Conservation (phyloP, 768 basidiomycete genomes). For the Xerocomus brunneocitrinus region DNA sequence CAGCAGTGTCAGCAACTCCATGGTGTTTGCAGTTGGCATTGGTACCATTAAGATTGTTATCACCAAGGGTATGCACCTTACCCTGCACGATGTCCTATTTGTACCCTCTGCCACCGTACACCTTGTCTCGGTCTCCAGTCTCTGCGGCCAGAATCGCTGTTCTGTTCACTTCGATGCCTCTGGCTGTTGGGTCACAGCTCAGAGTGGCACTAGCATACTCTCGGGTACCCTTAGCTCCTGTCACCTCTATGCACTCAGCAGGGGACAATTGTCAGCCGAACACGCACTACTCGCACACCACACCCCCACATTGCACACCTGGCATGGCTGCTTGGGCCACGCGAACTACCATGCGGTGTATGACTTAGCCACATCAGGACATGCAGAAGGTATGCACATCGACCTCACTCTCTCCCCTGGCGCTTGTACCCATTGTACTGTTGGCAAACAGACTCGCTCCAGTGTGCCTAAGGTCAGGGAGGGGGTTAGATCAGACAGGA, state of each 20-base stretch:
- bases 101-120: constrained; percentile 21
- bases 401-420: constrained; percentile 6
- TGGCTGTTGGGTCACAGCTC: constrained; percentile 1
- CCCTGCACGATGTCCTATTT: constrained; percentile 15
- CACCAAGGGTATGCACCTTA: constrained; percentile 6
- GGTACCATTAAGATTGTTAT: constrained; percentile 7
- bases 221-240: not conserved
- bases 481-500: constrained; percentile 24
- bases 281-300: constrained; percentile 12
- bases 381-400: constrained; percentile 5
- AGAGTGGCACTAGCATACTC: not conserved
- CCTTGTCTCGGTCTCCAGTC: constrained; percentile 26
- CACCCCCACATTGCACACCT: constrained; percentile 17
- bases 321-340: constrained; percentile 29
- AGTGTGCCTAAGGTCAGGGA: constrained; percentile 30
- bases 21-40: constrained; percentile 15
- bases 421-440: constrained; percentile 32
- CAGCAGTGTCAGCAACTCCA: constrained; percentile 13
- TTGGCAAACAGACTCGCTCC: constrained; percentile 35
- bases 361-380: constrained; percentile 10
- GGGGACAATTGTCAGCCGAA: not conserved
- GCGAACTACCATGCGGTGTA: constrained; percentile 22
- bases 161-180: constrained; percentile 16
- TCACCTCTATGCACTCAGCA: not conserved
- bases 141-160: no score